Conservation (phyloP, 169 alveolate genomes). For the Cryptosporidium bovis region DNA sequence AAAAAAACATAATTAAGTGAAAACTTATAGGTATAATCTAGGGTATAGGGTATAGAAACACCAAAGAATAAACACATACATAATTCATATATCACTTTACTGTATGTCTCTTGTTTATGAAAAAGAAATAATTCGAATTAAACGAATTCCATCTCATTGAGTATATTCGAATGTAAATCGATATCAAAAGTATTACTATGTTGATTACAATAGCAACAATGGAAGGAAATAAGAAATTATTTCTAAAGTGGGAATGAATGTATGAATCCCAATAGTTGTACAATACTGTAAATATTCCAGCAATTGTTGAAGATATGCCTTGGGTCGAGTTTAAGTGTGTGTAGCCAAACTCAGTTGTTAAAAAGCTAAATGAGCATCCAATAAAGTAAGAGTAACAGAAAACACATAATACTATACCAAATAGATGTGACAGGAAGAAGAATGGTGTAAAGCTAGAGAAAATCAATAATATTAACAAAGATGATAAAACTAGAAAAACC, state of each 20-base stretch:
- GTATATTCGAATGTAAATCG: conserved; percentile 17
- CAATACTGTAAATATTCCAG: conserved; percentile 36
- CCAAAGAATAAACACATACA: no score
- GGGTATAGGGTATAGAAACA: no score
- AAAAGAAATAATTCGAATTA: conserved; percentile 27
- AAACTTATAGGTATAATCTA: no score
- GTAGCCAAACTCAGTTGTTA: conserved; percentile 57
- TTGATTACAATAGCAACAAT: conserved; percentile 29
- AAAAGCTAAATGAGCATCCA: conserved; percentile 63
- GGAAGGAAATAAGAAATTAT: conserved; percentile 17
- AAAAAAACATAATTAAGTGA: no score
- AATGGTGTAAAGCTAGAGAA: conserved; percentile 44
- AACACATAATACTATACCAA: conserved; percentile 56
- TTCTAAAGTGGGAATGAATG: conserved; percentile 9
- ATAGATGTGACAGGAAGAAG: conserved; percentile 30
- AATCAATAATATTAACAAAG: conserved; percentile 32
- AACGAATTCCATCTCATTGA: conserved; percentile 32
- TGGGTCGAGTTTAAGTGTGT: conserved; percentile 47
- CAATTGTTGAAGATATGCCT: conserved; percentile 70
- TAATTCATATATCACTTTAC: no score
- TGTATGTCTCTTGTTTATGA: conserved; percentile 4
- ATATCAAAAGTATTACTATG: conserved; percentile 14
- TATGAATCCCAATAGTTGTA: conserved; percentile 54
- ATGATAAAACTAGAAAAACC: conserved; percentile 40
- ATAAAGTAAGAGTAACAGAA: conserved; percentile 69